Evolutionary conservation across 257 asterid genomes (phyloP).

Genomic region (Lithospermum erythrorhizon): DNA sequence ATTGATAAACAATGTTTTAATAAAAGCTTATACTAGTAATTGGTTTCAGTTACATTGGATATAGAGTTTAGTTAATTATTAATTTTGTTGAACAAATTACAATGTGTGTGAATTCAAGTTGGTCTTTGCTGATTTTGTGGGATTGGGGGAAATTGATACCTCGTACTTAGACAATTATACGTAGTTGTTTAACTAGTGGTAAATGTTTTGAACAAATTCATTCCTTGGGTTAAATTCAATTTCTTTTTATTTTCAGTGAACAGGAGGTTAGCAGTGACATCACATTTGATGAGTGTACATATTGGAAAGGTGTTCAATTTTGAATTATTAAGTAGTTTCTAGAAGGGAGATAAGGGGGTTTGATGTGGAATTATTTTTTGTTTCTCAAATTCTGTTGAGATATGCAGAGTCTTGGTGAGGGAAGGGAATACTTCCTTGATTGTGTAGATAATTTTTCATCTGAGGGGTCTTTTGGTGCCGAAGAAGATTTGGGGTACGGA

Average conservation of each 20-base stretch:
- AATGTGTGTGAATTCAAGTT: constrained; percentile 12
- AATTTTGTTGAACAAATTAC: constrained; percentile 17
- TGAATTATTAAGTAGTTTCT: constrained; percentile 9
- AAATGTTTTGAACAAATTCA: constrained; percentile 1
- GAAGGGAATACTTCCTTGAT: constrained; percentile 62
- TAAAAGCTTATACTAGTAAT: no score
- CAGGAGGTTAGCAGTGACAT: constrained; percentile 38
- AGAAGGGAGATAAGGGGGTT: constrained; percentile 12
- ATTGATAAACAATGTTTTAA: not conserved
- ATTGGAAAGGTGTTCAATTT: constrained; percentile 10
- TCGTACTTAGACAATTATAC: constrained; percentile 6
- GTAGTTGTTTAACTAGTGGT: not conserved
- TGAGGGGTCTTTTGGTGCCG: constrained; percentile 20
- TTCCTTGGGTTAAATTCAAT: constrained; percentile 16
- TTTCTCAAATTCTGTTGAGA: constrained; percentile 13
- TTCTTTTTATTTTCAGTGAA: constrained; percentile 15
- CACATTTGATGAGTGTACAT: constrained; percentile 11
- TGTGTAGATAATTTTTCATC: constrained; percentile 28
- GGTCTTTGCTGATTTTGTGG: constrained; percentile 16
- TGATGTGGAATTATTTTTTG: constrained; percentile 29
- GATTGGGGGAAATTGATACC: constrained; percentile 19
- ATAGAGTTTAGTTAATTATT: constrained; percentile 8
- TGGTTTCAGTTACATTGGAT: constrained; percentile 17
- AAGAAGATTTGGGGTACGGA: constrained; percentile 24
- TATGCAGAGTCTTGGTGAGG: constrained; percentile 38